These are phyloP conservation scores for Aspergillus fumigatiaffinis DNA, from an alignment of 2,329 filamentous ascomycete genomes.

Conservation along the genomic window DNA sequence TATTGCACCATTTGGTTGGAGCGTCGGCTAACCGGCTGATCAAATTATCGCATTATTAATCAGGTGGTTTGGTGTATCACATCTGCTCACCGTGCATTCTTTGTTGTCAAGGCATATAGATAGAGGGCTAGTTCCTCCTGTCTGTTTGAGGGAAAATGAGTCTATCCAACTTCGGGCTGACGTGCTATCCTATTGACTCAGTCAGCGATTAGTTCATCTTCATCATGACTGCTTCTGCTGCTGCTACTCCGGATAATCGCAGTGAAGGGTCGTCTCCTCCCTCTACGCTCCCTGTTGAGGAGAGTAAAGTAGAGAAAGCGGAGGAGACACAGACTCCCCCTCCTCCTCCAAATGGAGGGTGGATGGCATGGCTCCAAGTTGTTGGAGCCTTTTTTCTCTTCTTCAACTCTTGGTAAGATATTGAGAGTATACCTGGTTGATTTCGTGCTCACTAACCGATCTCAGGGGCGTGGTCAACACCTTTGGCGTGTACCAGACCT, in stretches of 20 bases:
- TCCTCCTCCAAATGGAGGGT: conserved; percentile 17
- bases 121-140: not conserved
- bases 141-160: not conserved
- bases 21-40: not conserved
- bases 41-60: not conserved
- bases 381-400: conserved; percentile 19
- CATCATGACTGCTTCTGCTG: not conserved
- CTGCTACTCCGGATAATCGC: not conserved
- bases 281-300: not conserved
- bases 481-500: not conserved
- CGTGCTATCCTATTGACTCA: not conserved
- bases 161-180: not conserved
- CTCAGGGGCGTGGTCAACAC: not conserved
- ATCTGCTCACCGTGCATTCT: not conserved
- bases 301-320: not conserved
- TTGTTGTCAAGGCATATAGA: not conserved
- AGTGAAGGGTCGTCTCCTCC: not conserved
- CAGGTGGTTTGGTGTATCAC: not conserved
- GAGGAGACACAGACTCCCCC: not conserved
- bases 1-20: not conserved
- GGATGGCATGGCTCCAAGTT: conserved; percentile 19
- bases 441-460: not conserved
- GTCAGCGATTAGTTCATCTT: not conserved
- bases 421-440: not conserved
- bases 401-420: conserved; percentile 20